Percentiles rank a stretch among this genome's conserved stretches.
Conservation (phyloP, 2,329 filamentous ascomycete genomes). For the Xylariomycetidae sp. region DNA sequence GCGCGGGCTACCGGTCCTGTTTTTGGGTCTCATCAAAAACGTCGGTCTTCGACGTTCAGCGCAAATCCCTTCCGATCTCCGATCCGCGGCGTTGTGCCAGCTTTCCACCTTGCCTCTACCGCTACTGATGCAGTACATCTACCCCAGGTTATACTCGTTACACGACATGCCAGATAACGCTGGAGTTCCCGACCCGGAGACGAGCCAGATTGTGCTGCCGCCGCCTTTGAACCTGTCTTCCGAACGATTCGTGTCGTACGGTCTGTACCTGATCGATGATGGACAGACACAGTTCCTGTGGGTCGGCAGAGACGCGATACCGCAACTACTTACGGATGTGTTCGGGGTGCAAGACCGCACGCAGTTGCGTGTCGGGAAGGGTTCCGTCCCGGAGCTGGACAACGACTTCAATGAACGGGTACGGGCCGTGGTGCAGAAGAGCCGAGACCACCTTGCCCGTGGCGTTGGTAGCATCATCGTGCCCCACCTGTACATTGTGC, state of each 20-base stretch:
- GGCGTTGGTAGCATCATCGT: constrained; percentile 90
- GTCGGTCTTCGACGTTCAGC: constrained; percentile 88
- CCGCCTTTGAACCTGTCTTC: constrained; percentile 81
- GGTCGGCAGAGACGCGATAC: constrained; percentile 89
- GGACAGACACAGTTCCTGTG: constrained; percentile 97
- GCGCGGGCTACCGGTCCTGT: constrained; percentile 79
- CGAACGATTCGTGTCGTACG: constrained; percentile 79
- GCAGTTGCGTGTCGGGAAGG: constrained; percentile 87
- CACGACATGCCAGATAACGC: constrained; percentile 96
- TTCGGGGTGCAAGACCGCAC: constrained; percentile 82
- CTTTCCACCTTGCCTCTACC: constrained; percentile 91
- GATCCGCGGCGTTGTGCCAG: constrained; percentile 85
- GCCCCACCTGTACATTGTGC: constrained; percentile 86
- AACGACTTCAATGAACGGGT: constrained; percentile 96
- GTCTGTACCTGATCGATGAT: constrained; percentile 93
- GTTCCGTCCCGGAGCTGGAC: constrained; percentile 76
- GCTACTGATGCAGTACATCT: constrained; percentile 88
- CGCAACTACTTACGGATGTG: constrained; percentile 80
- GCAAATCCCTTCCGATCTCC: constrained; percentile 88
- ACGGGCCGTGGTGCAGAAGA: constrained; percentile 86
- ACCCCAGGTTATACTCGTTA: constrained; percentile 75
- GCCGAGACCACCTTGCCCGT: constrained; percentile 75
- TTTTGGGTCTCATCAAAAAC: constrained; percentile 93
- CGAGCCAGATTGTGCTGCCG: constrained; percentile 83
- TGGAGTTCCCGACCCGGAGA: constrained; percentile 76